These are phyloP conservation scores for Eucalyptus cloeziana DNA, from an alignment of 345 rosid species.

Conservation along the genomic window DNA sequence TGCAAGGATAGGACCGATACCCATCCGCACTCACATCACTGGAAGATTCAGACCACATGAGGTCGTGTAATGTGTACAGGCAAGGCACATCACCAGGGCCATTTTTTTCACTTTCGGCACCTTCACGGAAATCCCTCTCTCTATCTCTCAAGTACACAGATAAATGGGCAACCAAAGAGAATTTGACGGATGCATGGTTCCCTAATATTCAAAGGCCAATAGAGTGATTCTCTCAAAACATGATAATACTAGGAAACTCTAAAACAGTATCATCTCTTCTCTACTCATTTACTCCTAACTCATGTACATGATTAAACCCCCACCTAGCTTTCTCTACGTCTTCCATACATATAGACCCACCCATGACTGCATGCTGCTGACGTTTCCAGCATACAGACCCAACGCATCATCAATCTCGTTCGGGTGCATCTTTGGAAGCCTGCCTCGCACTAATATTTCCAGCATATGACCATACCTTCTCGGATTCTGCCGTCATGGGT, in stretches of 20 bases:
- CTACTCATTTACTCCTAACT: not conserved
- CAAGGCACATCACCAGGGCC: not conserved
- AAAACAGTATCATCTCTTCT: not conserved
- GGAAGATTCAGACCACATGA: not conserved
- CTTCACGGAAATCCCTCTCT: not conserved
- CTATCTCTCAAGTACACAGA: not conserved
- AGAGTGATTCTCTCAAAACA: not conserved
- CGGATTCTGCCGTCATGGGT: constrained; percentile 27
- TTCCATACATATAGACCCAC: not conserved
- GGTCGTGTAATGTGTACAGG: not conserved
- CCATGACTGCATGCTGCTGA: not conserved
- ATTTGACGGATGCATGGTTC: not conserved
- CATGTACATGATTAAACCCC: not conserved
- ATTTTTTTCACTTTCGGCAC: not conserved
- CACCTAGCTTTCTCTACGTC: not conserved
- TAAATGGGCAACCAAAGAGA: not conserved
- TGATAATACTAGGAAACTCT: not conserved
- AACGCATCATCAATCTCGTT: constrained; percentile 50
- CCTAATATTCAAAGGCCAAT: not conserved
- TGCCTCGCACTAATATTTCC: constrained; percentile 64
- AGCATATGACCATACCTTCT: constrained; percentile 67
- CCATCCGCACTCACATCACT: not conserved
- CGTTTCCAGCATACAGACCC: not conserved
- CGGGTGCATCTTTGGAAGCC: constrained; percentile 65
- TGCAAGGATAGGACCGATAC: not conserved